Evolutionary conservation across 139 green algal species (phyloP).

Genomic region (Ettlia oleoabundans): DNA sequence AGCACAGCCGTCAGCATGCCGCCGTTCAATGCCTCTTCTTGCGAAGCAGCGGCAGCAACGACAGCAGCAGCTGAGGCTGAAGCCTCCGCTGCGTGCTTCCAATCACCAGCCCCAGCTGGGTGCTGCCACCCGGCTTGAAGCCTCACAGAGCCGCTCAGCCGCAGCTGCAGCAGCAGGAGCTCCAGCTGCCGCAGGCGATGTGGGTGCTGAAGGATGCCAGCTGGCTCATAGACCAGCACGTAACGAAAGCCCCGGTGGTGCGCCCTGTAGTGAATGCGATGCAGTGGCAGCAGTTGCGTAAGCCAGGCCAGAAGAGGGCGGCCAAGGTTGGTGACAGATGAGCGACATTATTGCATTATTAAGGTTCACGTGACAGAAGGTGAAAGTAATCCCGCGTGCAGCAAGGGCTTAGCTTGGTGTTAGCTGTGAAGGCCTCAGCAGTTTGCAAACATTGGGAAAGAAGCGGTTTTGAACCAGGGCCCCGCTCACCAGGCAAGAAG

Average conservation of each 20-base stretch:
- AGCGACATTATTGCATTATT: background rate
- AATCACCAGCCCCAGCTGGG: too few species aligned
- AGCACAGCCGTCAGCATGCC: slow-evolving; percentile 14
- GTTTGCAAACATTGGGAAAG: too few species aligned
- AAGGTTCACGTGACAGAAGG: background rate
- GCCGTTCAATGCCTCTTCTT: background rate
- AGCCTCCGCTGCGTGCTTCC: too few species aligned
- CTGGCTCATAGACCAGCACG: slow-evolving; percentile 36
- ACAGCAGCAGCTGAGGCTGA: slow-evolving; percentile 6
- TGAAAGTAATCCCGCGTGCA: background rate
- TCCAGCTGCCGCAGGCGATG: slow-evolving; percentile 16
- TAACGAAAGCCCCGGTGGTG: slow-evolving; percentile 1
- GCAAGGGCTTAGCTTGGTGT: too few species aligned
- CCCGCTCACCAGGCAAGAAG: slow-evolving; percentile 5
- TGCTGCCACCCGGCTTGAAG: slow-evolving; percentile 10
- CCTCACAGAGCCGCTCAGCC: background rate
- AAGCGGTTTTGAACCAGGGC: background rate
- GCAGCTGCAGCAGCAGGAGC: slow-evolving; percentile 24
- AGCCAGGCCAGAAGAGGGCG: too few species aligned
- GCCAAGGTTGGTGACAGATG: too few species aligned
- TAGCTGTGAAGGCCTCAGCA: too few species aligned
- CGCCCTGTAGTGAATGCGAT: slow-evolving; percentile 8
- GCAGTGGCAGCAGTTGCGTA: too few species aligned
- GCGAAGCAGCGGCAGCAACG: background rate
- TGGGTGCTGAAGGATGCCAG: background rate